A percentile compares a stretch with the other conserved stretches of the same genome.
Conservation (phyloP, 176 grass and related monocot genomes). For the Aegilops tauschii region DNA sequence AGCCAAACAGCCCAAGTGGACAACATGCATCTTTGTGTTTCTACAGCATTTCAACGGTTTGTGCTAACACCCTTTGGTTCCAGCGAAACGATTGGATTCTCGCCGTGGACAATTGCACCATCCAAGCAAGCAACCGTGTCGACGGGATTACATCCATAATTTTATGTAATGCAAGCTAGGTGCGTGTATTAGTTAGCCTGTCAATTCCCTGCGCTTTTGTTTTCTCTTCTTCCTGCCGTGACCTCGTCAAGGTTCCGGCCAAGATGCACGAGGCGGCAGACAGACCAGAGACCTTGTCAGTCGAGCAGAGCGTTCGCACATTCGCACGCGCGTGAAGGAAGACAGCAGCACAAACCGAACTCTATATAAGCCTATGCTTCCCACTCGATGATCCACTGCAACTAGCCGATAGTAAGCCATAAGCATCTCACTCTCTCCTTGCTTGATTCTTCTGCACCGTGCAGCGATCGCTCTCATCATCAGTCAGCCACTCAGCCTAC, state of each 20-base stretch:
- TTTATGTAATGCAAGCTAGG: not conserved
- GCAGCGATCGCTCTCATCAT: not conserved
- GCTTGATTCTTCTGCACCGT: not conserved
- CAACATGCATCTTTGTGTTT: not conserved
- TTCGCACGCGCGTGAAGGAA: not conserved
- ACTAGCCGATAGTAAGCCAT: not conserved
- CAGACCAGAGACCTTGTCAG: not conserved
- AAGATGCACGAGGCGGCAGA: not conserved
- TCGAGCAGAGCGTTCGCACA: not conserved
- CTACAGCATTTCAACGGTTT: too few relatives aligned
- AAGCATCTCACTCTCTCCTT: not conserved
- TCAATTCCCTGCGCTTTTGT: not conserved
- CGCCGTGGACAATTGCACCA: not conserved
- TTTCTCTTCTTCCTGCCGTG: not conserved
- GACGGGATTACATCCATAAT: too few relatives aligned
- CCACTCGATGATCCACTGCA: not conserved
- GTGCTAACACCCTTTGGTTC: too few relatives aligned
- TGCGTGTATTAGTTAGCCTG: slow-evolving; percentile 7
- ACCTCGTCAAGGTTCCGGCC: slow-evolving; percentile 6
- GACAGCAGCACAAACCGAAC: not conserved
- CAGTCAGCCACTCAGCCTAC: too few relatives aligned
- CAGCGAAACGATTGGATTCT: not conserved
- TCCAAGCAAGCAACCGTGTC: not conserved
- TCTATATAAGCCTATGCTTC: not conserved
- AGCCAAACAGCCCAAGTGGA: not conserved